A percentile compares a stretch with the other conserved stretches of the same genome.
These are phyloP conservation scores for Fusarium gaditjirri DNA, from an alignment of 2,329 filamentous ascomycete genomes.

Conservation along the genomic window DNA sequence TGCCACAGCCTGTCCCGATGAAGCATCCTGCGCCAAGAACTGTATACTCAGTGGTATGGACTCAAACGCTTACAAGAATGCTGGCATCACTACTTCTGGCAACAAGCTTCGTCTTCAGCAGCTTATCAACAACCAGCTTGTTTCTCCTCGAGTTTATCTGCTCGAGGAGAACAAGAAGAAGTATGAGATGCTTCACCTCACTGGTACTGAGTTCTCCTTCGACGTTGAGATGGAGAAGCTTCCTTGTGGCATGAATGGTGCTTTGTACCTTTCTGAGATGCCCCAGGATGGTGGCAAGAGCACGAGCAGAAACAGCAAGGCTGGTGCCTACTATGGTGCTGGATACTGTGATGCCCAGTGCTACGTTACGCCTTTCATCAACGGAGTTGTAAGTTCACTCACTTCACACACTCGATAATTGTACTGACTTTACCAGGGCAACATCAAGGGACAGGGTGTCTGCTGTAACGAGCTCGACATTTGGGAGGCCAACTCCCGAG, in stretches of 20 bases:
- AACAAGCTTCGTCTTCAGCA: slow-evolving; percentile 46
- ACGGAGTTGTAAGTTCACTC: slow-evolving; percentile 54
- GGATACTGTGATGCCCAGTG: slow-evolving; percentile 74
- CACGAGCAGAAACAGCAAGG: slow-evolving; percentile 58
- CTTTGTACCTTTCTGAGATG: slow-evolving; percentile 68
- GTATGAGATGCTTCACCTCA: slow-evolving; percentile 70
- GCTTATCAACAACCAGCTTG: slow-evolving; percentile 13
- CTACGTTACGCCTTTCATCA: slow-evolving; percentile 61
- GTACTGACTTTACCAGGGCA: slow-evolving; percentile 22
- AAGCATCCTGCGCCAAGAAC: slow-evolving; percentile 62
- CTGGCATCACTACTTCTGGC: slow-evolving; percentile 49
- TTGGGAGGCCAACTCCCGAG: slow-evolving; percentile 62
- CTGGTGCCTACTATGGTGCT: slow-evolving; percentile 69
- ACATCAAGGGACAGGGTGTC: slow-evolving; percentile 45
- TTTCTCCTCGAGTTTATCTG: slow-evolving; percentile 66
- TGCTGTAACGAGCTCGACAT: slow-evolving; percentile 68
- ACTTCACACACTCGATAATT: rapidly evolving
- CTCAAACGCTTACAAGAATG: slow-evolving; percentile 57
- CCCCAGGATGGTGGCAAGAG: slow-evolving; percentile 69
- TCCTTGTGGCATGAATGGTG: slow-evolving; percentile 75
- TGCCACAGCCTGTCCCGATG: slow-evolving; percentile 59
- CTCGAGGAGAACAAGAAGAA: slow-evolving; percentile 62
- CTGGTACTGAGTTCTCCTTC: slow-evolving; percentile 71
- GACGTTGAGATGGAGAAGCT: slow-evolving; percentile 73
- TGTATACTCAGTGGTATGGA: slow-evolving; percentile 64